Base-by-base conservation (phyloP, 257 asterid species). In the Plectranthus barbatus region DNA sequence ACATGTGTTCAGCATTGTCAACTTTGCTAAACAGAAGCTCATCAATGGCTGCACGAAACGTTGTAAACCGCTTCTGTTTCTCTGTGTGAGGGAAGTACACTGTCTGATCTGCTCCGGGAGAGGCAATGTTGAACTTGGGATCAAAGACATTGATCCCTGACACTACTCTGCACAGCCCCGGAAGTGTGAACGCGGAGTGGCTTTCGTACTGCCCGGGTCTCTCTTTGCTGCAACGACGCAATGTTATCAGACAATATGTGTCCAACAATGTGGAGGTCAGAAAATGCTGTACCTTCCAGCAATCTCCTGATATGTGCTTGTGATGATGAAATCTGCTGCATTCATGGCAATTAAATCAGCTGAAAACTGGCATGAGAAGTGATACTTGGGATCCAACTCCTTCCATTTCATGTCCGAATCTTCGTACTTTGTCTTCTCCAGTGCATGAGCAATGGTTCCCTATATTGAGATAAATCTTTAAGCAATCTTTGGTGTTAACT, bases 371-470 rank as follows among this genome's bases (percentile, higher is more conserved):
- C 95, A 88, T 6, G 98, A 88, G 57, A 91, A 91, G 72, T 91
- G 91, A 34, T 91, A 83, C 77, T 84, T 91, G 2, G 88, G 58
- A 48, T 91, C 96, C 0, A 84, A 67, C 49, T 91, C 95, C 77
- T 86, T 88, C 88, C 95, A 84, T 58, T 83, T 88, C 66, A 84
- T 70, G 76, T 91, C 98, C 2, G 98, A 88, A 66, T 88, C 95
- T 76, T 88, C 98, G 9, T 91, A 91, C 80, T 91, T 91, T 24
- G 98, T 88, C 80, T 88, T 91, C 90, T 91, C 96, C 24, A 91
- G 70, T 37, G 96, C 98, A 80, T 91, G 98, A 36, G 96, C 98
- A 62, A 91, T 88, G 15, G 96, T 91, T 68, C 92, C 96, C 96
- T 91, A 42, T 48, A 69, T 2, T 33, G 56, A 60, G 64, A 75